Evolutionary conservation across 2,329 filamentous ascomycete genomes (phyloP).

Genomic region (Diaporthe amygdali): DNA sequence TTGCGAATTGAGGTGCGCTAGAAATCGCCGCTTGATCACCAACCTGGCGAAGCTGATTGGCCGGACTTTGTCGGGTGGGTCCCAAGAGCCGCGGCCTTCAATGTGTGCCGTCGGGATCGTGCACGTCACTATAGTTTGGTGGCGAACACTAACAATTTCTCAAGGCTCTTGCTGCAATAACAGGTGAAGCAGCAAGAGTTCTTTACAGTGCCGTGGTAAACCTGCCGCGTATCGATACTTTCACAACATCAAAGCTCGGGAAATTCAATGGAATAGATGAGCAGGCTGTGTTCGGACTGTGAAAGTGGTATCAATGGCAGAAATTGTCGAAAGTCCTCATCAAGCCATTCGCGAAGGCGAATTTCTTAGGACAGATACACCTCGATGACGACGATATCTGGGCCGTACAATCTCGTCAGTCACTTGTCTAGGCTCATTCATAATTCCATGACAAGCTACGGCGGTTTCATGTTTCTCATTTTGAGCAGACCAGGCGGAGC

Average conservation of each 20-base stretch:
- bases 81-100: not conserved
- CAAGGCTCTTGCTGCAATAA: not conserved
- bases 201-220: too few relatives aligned
- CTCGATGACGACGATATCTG: not conserved
- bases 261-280: not conserved
- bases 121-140: slow-evolving; percentile 16
- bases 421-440: not conserved
- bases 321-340: not conserved
- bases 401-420: not conserved
- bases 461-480: too few relatives aligned
- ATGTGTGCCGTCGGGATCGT: not conserved
- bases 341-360: not conserved
- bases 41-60: slow-evolving; percentile 23
- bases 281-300: not conserved
- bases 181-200: not conserved
- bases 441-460: too few relatives aligned
- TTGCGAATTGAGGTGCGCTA: slow-evolving; percentile 15
- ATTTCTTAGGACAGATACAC: not conserved
- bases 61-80: not conserved
- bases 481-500: not conserved
- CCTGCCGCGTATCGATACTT: not conserved
- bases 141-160: slow-evolving; percentile 10
- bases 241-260: too few relatives aligned
- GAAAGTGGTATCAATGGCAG: not conserved
- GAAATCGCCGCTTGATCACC: slow-evolving; percentile 24